Evolutionary conservation across 352 stramenopile genomes (phyloP).

Genomic region (Globisporangium cystogenes): DNA sequence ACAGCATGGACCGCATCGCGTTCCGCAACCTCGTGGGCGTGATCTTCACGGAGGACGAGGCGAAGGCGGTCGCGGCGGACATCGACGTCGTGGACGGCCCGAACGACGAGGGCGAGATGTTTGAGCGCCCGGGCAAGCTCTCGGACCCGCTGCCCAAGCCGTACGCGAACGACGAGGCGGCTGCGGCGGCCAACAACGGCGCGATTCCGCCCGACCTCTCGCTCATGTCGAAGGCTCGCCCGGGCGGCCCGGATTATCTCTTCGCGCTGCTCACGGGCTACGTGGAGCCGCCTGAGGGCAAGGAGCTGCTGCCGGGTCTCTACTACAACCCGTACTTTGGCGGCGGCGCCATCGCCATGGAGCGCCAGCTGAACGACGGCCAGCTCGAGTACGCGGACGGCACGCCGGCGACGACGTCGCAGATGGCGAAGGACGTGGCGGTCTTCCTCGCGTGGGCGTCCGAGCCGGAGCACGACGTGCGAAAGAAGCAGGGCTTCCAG

Average conservation of each 20-base stretch:
- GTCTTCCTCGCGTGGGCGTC: conserved; percentile 97
- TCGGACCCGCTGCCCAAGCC: conserved; percentile 94
- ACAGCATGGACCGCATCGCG: conserved; percentile 95
- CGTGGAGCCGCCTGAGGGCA: conserved; percentile 91
- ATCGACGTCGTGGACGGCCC: conserved; percentile 97
- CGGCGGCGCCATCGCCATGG: conserved; percentile 98
- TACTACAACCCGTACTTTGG: conserved; percentile 99
- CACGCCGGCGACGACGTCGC: conserved; percentile 95
- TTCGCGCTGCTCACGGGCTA: conserved; percentile 98
- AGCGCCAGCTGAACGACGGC: conserved; percentile 95
- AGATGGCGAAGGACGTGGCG: conserved; percentile 98
- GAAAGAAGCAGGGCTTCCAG: conserved; percentile 97
- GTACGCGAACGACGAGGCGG: conserved; percentile 98
- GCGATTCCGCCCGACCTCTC: conserved; percentile 97
- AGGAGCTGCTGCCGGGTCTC: conserved; percentile 77
- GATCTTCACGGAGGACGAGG: conserved; percentile 92
- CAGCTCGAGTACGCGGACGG: conserved; percentile 98
- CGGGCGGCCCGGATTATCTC: conserved; percentile 95
- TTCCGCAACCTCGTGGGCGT: conserved; percentile 98
- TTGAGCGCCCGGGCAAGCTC: conserved; percentile 97
- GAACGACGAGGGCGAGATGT: conserved; percentile 99
- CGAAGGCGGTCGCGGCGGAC: conserved; percentile 90
- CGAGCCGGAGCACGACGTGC: conserved; percentile 97
- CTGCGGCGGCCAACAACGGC: conserved; percentile 95
- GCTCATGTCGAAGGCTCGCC: conserved; percentile 97